Evolutionary conservation across 2,329 filamentous ascomycete species (phyloP), one percentile per base, ranked within the genome.

Genomic region (Verticillium dahliae): DNA sequence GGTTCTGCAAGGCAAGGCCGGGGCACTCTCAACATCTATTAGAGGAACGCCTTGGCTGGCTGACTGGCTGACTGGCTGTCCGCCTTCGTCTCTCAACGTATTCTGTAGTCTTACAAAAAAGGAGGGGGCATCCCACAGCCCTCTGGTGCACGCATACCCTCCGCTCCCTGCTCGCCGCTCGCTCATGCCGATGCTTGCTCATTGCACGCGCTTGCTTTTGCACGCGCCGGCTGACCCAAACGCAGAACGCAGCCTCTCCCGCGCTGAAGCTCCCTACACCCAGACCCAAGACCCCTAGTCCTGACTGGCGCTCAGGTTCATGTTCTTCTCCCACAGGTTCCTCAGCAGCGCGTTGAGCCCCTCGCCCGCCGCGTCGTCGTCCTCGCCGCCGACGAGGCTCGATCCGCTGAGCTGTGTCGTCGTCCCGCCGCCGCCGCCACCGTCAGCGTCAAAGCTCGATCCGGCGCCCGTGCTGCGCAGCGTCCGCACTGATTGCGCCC

Each of bases 261-360:
- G 27, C 27, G 27, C 27, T 31, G 27, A 31, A 31, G 27, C 27
- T 31, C n/a, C 45, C 45, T 11, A 18, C 45, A 22, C 18, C 45
- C 45, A 52, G 27, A 15, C 54, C 14, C 54, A 15, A 11, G 37
- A 41, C 34, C 57, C 58, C 72, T 75, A 80, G 45, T 80, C 77
- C 72, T 80, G 78, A 67, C 84, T 86, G 34, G 81, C 80, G 67
- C 82, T 82, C 62, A 86, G 73, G 67, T 86, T 83, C 71, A 80
- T 75, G 57, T 78, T 82, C 76, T 84, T 87, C 56, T 88, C 85
- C 85, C 85, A 88, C 57, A 88, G 71, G 64, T 82, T 83, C 61
- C 85, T 76, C 60, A 88, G 72, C 54, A 87, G 67, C 4, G 80
- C 75, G 1, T 79, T 73, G 1, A 83, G 80, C 10, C 77, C 79